phyloP scores from a whole-genome alignment of 2,329 filamentous ascomycete genomes.

The Sclerotinia nivalis region DNA sequence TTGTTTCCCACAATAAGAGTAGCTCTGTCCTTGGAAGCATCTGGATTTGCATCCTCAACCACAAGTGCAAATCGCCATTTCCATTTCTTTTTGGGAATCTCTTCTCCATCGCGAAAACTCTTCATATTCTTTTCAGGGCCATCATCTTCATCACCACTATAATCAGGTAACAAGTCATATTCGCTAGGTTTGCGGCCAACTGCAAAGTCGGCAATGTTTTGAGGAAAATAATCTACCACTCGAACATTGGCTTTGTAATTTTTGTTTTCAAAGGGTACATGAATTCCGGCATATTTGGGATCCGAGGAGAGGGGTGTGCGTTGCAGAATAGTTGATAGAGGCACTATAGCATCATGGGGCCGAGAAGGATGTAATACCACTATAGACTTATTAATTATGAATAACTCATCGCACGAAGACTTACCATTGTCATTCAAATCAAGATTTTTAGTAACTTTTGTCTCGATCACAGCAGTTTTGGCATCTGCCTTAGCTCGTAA shows the following conservation, averaged over 20 bases:
- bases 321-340: conserved; percentile 17
- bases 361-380: not conserved
- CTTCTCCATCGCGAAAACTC: conserved; percentile 30
- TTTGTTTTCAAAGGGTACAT: conserved; percentile 71
- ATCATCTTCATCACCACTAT: conserved; percentile 37
- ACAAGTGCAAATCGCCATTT: conserved; percentile 83
- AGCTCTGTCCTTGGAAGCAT: conserved; percentile 49
- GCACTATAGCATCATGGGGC: not conserved
- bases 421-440: conserved; percentile 44
- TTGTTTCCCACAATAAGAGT: conserved; percentile 68
- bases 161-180: conserved; percentile 53
- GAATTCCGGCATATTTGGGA: conserved; percentile 38
- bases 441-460: conserved; percentile 19
- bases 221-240: conserved; percentile 80
- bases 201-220: conserved; percentile 70
- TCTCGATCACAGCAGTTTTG: conserved; percentile 34
- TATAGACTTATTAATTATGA: conserved; percentile 14
- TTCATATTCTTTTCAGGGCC: conserved; percentile 34
- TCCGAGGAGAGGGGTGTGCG: conserved; percentile 1
- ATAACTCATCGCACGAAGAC: conserved; percentile 5
- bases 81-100: conserved; percentile 51
- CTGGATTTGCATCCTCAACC: conserved; percentile 66
- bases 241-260: conserved; percentile 70
- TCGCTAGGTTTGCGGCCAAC: conserved; percentile 49
- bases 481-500: conserved; percentile 39